These are phyloP conservation scores for Selaginella moellendorffii DNA, from an alignment of 75 land plant species.

Conservation along the genomic window DNA sequence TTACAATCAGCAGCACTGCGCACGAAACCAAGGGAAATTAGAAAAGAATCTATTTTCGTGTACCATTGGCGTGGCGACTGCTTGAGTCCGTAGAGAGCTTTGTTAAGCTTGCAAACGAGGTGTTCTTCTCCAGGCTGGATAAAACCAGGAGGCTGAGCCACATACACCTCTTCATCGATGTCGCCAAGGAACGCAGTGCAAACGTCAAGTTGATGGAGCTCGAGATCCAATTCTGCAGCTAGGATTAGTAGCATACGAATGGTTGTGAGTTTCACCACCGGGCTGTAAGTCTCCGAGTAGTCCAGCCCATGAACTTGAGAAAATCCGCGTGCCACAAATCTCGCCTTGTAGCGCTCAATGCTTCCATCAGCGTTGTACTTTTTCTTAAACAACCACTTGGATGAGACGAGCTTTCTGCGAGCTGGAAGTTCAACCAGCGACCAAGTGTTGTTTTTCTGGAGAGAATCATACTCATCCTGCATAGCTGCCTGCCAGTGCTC, in stretches of 20 bases:
- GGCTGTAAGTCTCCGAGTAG: background rate
- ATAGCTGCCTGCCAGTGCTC: background rate
- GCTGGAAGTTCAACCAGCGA: background rate
- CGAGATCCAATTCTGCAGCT: background rate
- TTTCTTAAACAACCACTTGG: background rate
- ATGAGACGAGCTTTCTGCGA: background rate
- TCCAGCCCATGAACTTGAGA: background rate
- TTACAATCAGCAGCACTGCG: background rate
- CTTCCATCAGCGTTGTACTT: background rate
- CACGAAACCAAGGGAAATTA: too few relatives aligned
- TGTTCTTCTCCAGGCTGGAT: background rate
- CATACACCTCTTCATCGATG: background rate
- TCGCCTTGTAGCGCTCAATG: slow-evolving; percentile 1
- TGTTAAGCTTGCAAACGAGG: background rate
- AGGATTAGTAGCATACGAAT: background rate
- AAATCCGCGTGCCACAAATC: background rate
- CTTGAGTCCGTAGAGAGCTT: background rate
- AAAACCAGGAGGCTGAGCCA: background rate
- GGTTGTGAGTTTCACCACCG: background rate
- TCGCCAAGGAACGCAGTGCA: background rate
- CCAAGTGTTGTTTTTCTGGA: background rate
- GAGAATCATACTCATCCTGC: background rate
- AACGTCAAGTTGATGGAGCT: background rate
- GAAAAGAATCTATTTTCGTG: background rate
- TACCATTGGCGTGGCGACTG: background rate